Base-by-base conservation (phyloP, 2,329 filamentous ascomycete genomes). In the Neonectria hederae region DNA sequence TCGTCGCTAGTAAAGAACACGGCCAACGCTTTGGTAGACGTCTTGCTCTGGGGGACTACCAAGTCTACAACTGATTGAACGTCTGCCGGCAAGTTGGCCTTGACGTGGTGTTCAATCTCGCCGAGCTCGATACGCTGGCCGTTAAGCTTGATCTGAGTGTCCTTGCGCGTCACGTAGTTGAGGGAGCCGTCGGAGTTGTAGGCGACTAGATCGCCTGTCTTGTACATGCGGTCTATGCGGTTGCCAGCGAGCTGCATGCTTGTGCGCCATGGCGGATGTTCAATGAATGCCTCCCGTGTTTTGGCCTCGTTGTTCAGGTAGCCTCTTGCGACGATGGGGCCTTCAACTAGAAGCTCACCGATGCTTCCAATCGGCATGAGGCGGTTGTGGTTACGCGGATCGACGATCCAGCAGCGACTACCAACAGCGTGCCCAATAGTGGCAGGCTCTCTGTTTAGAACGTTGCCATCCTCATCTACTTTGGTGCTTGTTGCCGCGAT, bases 91-190 rank as follows among this genome's bases (percentile, higher is more conserved):
- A 86, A 71, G 26, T 80, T 78, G 14, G 72, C 71, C 4, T 76
- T 72, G 67, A 83, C 79, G 60, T 83, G 77, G 59, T 80, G 77
- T 62, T 84, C 83, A 11, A 84, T 81, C 19, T 78, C 78, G 0
- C 67, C 72, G 4, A 86, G 78, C 74, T 86, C 89, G 45, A 88
- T 80, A 32, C 86, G 76, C 62, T 84, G 88, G 11, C 89, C 89
- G 11, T 83, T 81, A 6, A 90, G 75, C 72, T 90, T 90, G 51
- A 89, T 81, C 70, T 89, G 87, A 0, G 81, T 81, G 66, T 90
- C 87, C 65, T 86, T 87, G 14, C 87, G 80, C 14, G 84, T 84
- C 19, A 86, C 63, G 42, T 81, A 85, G 0, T 77, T 70, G 5
- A 86, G 67, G 5, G 74, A 73, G 0, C 82, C 81, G 42, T 84